Percentiles rank a stretch among this genome's conserved stretches.
Conservation (phyloP, 306 rosid species). For the Begonia peltatifolia region DNA sequence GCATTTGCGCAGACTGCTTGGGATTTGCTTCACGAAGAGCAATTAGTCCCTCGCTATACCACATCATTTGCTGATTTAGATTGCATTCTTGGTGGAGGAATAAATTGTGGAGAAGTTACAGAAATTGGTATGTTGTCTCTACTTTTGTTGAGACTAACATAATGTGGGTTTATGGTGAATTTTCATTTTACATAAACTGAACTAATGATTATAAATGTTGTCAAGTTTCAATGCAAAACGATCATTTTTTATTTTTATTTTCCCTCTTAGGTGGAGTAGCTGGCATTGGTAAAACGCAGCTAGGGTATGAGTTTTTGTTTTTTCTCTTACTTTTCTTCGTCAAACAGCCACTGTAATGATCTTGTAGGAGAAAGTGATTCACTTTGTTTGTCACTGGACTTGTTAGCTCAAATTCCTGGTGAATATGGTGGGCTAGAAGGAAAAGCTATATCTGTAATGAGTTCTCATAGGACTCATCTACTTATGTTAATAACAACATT, state of each 20-base stretch:
- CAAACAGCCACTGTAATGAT: no score
- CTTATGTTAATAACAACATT: no score
- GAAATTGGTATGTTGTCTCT: slow-evolving; percentile 57
- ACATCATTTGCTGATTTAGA: slow-evolving; percentile 74
- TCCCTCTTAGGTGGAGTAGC: slow-evolving; percentile 68
- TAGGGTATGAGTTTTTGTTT: slow-evolving; percentile 45
- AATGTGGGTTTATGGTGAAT: no score
- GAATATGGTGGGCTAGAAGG: slow-evolving; percentile 74
- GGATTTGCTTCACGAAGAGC: slow-evolving; percentile 78
- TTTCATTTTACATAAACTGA: no score
- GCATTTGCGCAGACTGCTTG: slow-evolving; percentile 83
- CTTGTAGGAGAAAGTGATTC: no score
- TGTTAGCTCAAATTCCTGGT: slow-evolving; percentile 56
- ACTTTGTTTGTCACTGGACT: no score
- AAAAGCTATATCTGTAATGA: slow-evolving; percentile 79
- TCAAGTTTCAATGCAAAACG: slow-evolving; percentile 8
- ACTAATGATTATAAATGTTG: slow-evolving; percentile 1
- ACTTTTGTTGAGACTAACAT: slow-evolving; percentile 1
- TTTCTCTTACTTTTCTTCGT: not conserved
- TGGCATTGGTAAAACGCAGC: slow-evolving; percentile 94
- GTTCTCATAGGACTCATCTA: not conserved
- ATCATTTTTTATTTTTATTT: not conserved
- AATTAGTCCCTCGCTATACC: slow-evolving; percentile 33
- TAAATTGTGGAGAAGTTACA: slow-evolving; percentile 75
- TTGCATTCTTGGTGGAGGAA: slow-evolving; percentile 80